Conservation (phyloP, 2,329 filamentous ascomycete genomes). For the Macrophomina pseudophaseolina region DNA sequence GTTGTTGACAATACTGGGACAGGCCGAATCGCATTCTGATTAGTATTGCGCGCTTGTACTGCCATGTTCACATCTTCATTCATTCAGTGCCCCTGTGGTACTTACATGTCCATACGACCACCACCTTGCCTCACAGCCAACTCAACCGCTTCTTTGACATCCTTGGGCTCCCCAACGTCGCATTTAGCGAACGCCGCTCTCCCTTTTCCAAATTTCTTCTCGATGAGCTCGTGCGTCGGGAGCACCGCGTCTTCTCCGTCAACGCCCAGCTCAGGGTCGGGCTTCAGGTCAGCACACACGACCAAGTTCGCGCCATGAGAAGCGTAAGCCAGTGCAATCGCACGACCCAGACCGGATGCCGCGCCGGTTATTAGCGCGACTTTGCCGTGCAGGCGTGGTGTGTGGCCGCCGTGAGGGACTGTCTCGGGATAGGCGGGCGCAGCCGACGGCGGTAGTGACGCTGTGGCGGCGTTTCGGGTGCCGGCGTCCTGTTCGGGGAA, state of each 20-base stretch:
- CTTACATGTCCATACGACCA: slow-evolving; percentile 40
- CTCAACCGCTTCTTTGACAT: slow-evolving; percentile 31
- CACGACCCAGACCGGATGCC: slow-evolving; percentile 41
- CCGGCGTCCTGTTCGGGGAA: slow-evolving; percentile 1
- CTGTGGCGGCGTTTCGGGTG: neutral
- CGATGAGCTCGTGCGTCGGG: slow-evolving; percentile 28
- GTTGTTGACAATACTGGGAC: slow-evolving; percentile 39
- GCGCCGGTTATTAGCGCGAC: slow-evolving; percentile 41
- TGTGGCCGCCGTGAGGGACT: neutral
- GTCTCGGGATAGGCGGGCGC: slow-evolving; percentile 2
- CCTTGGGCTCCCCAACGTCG: slow-evolving; percentile 34
- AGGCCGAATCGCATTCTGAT: neutral
- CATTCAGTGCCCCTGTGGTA: neutral
- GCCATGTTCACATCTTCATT: too few species aligned
- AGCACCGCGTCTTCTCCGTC: neutral
- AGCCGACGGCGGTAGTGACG: slow-evolving; percentile 2
- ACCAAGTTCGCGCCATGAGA: slow-evolving; percentile 30
- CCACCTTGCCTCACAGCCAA: slow-evolving; percentile 35
- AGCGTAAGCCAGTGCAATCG: slow-evolving; percentile 27
- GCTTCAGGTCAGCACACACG: slow-evolving; percentile 32
- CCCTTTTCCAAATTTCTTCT: slow-evolving; percentile 18
- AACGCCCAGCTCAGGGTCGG: neutral
- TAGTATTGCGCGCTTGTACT: neutral
- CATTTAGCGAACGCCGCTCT: slow-evolving; percentile 33
- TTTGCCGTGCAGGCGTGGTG: slow-evolving; percentile 28